phyloP scores from a whole-genome alignment of 148 eudicot species.

The Heliamphora exappendiculata region DNA sequence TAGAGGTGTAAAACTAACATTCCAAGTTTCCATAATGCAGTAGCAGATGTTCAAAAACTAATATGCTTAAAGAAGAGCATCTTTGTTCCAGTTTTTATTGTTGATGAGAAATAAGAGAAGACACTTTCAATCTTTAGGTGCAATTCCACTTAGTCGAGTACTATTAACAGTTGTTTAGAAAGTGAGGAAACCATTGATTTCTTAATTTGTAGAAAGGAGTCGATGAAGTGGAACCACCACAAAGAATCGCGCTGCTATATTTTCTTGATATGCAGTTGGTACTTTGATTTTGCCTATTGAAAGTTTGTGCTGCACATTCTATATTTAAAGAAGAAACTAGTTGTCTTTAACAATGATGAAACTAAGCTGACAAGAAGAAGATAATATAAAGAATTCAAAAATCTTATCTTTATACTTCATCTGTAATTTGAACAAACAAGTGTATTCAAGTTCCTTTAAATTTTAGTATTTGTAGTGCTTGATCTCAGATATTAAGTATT shows the following conservation, averaged over 20 bases:
- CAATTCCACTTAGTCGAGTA: background rate
- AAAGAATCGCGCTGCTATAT: background rate
- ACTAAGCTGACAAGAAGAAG: background rate
- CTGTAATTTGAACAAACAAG: background rate
- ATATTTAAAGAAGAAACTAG: background rate
- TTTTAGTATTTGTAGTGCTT: background rate
- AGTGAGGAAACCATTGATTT: background rate
- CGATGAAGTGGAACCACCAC: background rate
- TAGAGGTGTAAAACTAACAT: too few species aligned
- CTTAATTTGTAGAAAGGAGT: background rate
- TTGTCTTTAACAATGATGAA: background rate
- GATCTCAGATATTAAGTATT: background rate
- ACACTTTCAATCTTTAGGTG: background rate
- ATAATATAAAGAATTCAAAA: background rate
- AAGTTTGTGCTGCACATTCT: background rate
- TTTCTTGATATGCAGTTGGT: background rate
- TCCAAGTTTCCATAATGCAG: background rate
- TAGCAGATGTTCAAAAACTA: background rate
- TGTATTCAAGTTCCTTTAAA: background rate
- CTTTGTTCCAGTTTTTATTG: background rate
- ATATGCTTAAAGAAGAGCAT: background rate
- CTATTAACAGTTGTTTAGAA: background rate
- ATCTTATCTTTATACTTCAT: background rate
- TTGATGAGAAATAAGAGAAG: background rate
- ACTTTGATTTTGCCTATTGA: background rate